Evolutionary conservation across 805 yeast genomes (phyloP).

Genomic region (Zygoascus biomembranicola): DNA sequence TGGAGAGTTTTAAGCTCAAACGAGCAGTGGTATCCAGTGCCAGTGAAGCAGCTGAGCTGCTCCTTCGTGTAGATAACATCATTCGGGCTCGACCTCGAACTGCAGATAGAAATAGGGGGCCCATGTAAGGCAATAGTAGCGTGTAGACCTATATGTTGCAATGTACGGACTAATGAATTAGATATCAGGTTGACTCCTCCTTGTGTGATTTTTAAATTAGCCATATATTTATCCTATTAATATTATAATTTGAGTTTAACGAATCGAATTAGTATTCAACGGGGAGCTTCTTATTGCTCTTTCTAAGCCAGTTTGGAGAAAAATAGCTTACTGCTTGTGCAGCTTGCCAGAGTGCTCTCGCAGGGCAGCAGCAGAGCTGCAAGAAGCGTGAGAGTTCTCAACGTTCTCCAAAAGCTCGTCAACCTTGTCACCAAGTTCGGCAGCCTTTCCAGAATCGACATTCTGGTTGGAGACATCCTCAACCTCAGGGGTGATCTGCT

Average conservation of each 20-base stretch:
- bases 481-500: neutral
- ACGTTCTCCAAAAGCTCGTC: neutral
- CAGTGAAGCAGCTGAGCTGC: conserved; percentile 95
- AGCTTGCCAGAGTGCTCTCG: neutral
- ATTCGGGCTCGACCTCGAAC: conserved; percentile 97
- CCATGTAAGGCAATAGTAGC: neutral
- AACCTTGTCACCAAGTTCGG: neutral
- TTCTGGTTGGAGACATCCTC: neutral
- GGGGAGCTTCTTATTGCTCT: neutral
- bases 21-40: conserved; percentile 91
- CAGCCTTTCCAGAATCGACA: neutral
- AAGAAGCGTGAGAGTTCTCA: neutral
- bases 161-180: neutral
- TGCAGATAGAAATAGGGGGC: conserved; percentile 61
- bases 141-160: neutral
- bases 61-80: conserved; percentile 92
- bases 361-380: neutral
- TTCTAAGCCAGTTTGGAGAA: neutral
- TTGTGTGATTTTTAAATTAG: neutral
- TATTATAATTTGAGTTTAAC: neutral
- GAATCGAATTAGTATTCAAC: neutral
- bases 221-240: neutral
- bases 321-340: neutral
- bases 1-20: conserved; percentile 88
- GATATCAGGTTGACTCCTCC: neutral